Conservation (phyloP, 2,329 filamentous ascomycete species). For the Aspergillus arachidicola region DNA sequence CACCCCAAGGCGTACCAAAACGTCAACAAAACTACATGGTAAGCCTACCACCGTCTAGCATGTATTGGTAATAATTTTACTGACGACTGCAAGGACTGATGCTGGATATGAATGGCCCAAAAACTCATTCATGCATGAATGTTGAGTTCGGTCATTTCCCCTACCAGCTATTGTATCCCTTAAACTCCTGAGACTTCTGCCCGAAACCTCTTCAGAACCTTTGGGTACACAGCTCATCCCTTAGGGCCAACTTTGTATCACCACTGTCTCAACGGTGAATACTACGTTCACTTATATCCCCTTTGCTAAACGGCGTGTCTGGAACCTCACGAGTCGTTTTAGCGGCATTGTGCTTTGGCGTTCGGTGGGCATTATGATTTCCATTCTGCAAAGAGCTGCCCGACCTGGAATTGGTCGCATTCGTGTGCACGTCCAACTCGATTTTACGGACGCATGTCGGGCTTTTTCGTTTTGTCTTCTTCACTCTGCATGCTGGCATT, state of each 20-base stretch:
- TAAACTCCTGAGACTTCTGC: neutral
- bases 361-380: constrained; percentile 4
- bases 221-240: neutral
- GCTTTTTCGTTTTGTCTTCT: neutral
- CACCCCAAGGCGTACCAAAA: constrained; percentile 66
- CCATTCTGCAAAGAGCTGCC: neutral
- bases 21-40: constrained; percentile 66
- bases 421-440: neutral
- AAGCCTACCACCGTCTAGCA: constrained; percentile 24
- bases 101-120: constrained; percentile 52
- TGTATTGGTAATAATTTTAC: neutral
- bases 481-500: neutral
- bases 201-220: neutral
- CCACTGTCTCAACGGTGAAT: neutral
- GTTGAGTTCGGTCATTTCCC: constrained; percentile 34
- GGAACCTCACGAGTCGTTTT: constrained; percentile 6
- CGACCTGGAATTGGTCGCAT: neutral
- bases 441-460: neutral
- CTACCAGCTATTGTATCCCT: neutral
- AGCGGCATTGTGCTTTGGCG: constrained; percentile 24
- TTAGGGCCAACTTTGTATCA: neutral
- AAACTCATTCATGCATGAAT: constrained; percentile 63
- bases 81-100: constrained; percentile 37
- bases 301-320: neutral
- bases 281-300: neutral